Base-by-base conservation (phyloP, 2,329 filamentous ascomycete species). In the Cercospora janseana region DNA sequence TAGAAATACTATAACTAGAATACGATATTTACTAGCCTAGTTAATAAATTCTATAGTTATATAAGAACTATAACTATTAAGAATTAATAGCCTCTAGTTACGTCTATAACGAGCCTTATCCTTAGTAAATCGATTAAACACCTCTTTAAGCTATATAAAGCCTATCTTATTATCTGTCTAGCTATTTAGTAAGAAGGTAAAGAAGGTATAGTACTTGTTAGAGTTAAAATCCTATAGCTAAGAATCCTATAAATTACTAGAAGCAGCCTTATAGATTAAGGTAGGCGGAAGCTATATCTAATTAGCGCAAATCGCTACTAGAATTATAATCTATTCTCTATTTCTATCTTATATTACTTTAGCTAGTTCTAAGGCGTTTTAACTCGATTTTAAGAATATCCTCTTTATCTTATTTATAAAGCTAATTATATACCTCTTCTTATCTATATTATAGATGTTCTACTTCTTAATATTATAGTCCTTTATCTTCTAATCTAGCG, bases 381-480 rank as follows among this genome's bases (percentile, higher is more conserved):
- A 18, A 16, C 16, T 16, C 6, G 6, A 6, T 27, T 27, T 27
- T 27, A 27, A 27, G 26, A 27, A 27, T 6, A 27, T 27, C 6
- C 26, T 6, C 26, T 27, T 27, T 27, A 12, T 12, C 26, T 27
- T 27, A 27, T 27, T 27, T 27, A 27, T 27, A 27, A 27, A 27
- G 26, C 26, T 27, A 27, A 27, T 45, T 21, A 45, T 18, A 20
- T 20, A 45, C 18, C 24, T 27, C 42, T 45, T 45, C 27, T 45
- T 24, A 21, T 45, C 27, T 45, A 45, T 45, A 45, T 23, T 45
- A 45, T 45, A 45, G 4, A 31, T 45, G 32, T 45, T 45, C 4
- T 45, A 18, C 12, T n/a, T n/a, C 41, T 45, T 20, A 21, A 45
- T 45, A 4, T 32, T 45, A 45, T 45, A 45, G 6, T 45, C 20